Evolutionary conservation across 2,329 filamentous ascomycete species (phyloP), one percentile per base, ranked within the genome.

Genomic region (Onygenales sp.): DNA sequence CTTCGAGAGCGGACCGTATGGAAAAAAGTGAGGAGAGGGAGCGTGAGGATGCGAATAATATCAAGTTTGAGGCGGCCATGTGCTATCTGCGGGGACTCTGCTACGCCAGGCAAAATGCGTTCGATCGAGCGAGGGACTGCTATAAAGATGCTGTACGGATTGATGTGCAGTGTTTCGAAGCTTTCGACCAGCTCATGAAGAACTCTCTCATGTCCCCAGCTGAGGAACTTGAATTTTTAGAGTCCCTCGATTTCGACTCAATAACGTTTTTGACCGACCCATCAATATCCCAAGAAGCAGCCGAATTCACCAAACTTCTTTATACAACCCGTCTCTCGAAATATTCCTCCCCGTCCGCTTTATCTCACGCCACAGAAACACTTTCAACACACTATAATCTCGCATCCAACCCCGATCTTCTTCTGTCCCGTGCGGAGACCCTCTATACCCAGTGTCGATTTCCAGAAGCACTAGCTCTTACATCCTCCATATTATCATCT

Each of bases 71-170:
- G 72, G 93, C 93, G 0, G 89, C 87, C 65, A 98, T 98, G 91
- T 98, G 93, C 73, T 95, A 95, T 68, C 75, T 98, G 51, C 80
- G 93, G 27, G 93, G 93, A 5, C 80, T 95, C 49, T 97, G 94
- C 76, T 96, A 90, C 67, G 91, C 93, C 6, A 95, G 95, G 71
- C 89, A 95, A 69, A 98, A 97, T 69, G 88, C 92, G 31, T 97
- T 97, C 63, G 93, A 98, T 68, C 85, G 90, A 36, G 93, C 93
- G 51, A 96, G 96, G 69, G 91, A 97, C 64, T 97, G 93, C 73
- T 98, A 97, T 78, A 97, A 96, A 74, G 89, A 95, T 63, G 93
- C 93, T 2, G 90, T 97, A 45, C 84, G 88, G 57, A 96, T 98
- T 64, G 93, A 98, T 66, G 91, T 97, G 3, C 91, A 95, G 69